Evolutionary conservation across 306 rosid species (phyloP), one percentile per base, ranked within the genome.

Genomic region (Oxytropis ochrocephala): DNA sequence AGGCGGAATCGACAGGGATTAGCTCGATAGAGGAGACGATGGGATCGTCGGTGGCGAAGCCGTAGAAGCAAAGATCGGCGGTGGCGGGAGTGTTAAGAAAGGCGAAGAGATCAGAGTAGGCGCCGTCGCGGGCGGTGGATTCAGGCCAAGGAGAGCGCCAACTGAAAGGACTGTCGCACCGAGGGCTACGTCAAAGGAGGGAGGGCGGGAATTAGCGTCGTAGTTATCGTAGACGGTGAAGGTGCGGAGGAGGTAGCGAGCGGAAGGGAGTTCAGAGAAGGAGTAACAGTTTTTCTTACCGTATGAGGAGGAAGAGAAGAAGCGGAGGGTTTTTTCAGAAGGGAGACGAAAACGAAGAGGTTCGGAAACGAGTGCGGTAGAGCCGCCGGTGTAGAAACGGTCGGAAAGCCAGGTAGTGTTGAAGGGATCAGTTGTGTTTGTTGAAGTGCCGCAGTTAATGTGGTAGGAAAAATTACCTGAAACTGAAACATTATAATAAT

Each of bases 81-180:
- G 86, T 5, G 47, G 63, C 10, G 27, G 72, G 6, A 44, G 72
- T 50, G 18, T 64, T 4, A 64, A 88, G 68, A 77, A 65, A 85
- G 0, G 76, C 90, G 53, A 88, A 83, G 77, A 91, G 85, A 79
- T 90, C 99, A 29, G 99, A 84, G 78, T 94, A 94, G 2, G 97
- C 96, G 19, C 99, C 97, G 67, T 69, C 60, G 10, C 75, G 75
- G 9, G 95, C 54, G 3, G 83, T 62, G 17, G 74, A 49, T 56
- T 91, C 91, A 1, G 75, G 65, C 99, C 97, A 94, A 9, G 99
- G 99, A 7, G 96, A 87, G 11, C 92, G 92, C 99, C 99, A 94
- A 78, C 87, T 84, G 85, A 88, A 91, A 94, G 83, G 8, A 91
- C 32, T 13, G 97, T 91, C 6, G 88, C 81, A 54, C 87, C 82